Conservation (phyloP, 371 early-diverging fungal species). For the Quaeritorhiza haematococci region DNA sequence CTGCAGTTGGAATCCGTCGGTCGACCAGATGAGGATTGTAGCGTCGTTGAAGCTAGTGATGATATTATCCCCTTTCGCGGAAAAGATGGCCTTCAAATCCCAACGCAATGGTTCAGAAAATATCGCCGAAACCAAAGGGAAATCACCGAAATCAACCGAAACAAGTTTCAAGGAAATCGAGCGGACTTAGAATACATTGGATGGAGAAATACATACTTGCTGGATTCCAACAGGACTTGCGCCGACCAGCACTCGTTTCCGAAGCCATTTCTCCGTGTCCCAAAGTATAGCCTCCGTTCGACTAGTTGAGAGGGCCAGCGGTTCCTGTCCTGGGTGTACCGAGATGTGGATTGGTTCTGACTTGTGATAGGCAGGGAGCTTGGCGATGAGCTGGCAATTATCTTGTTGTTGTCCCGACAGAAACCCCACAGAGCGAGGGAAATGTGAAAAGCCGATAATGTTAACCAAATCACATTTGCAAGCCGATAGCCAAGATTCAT, state of each 20-base stretch:
- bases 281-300: conserved; percentile 41
- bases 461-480: no score
- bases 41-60: conserved; percentile 39
- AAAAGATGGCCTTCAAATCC: conserved; percentile 28
- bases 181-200: neutral
- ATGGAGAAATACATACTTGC: conserved; percentile 16
- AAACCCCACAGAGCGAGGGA: neutral
- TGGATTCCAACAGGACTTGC: conserved; percentile 32
- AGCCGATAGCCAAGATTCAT: no score
- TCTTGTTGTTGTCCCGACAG: conserved; percentile 19
- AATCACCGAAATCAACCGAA: neutral
- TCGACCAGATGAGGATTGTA: conserved; percentile 37
- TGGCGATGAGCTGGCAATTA: conserved; percentile 36
- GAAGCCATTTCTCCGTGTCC: conserved; percentile 45
- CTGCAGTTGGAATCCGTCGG: conserved; percentile 27
- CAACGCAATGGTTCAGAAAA: neutral
- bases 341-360: conserved; percentile 25
- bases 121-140: neutral
- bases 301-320: conserved; percentile 31
- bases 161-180: neutral
- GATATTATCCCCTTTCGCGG: conserved; percentile 28
- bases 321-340: conserved; percentile 30
- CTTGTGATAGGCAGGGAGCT: conserved; percentile 37
- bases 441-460: no score
- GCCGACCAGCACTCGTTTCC: conserved; percentile 36